These are phyloP conservation scores for Pontederia crassipes DNA, from an alignment of 176 grass and related monocot genomes.

Conservation along the genomic window DNA sequence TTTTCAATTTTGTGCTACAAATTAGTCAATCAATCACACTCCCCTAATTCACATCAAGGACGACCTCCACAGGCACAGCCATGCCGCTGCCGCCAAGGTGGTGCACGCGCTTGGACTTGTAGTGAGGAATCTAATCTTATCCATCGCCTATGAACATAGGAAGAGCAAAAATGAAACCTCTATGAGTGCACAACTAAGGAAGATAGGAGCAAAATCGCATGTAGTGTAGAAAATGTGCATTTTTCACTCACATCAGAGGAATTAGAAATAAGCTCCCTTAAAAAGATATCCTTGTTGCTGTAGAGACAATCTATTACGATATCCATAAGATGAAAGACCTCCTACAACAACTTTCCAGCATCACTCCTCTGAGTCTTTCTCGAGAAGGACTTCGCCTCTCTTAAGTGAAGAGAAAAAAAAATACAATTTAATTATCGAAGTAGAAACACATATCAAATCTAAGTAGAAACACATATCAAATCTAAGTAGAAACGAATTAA, in stretches of 20 bases:
- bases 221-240: not conserved
- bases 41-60: no score
- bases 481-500: not conserved
- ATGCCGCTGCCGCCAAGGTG: no score
- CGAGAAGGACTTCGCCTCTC: conserved; percentile 88
- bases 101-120: no score
- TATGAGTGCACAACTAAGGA: not conserved
- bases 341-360: conserved; percentile 90
- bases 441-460: no score
- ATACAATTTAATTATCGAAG: conserved; percentile 1
- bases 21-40: no score
- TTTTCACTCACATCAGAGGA: conserved; percentile 60
- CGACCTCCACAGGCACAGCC: no score
- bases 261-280: conserved; percentile 98
- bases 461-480: conserved; percentile 14
- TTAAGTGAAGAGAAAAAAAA: conserved; percentile 20
- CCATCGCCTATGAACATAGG: no score
- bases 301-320: conserved; percentile 98
- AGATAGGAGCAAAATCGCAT: not conserved
- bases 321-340: conserved; percentile 96
- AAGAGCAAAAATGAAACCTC: no score
- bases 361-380: conserved; percentile 70
- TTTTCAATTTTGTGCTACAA: no score
- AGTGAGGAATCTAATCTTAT: no score
- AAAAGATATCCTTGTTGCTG: conserved; percentile 97